These are phyloP conservation scores for Endocarpon pusillum DNA, from an alignment of 495 filamentous ascomycete genomes.

Conservation along the genomic window DNA sequence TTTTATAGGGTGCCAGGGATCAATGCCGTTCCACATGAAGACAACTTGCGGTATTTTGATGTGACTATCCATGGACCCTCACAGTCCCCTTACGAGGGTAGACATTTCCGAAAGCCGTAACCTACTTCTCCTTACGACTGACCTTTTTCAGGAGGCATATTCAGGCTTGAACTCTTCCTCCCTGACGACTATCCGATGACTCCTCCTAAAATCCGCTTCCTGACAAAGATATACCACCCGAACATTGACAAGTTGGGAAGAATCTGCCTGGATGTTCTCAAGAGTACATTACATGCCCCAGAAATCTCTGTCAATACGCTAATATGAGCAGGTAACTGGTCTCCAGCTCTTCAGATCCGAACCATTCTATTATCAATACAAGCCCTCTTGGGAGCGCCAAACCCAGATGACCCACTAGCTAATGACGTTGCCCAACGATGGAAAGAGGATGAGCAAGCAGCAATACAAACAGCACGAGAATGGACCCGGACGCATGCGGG, in stretches of 20 bases:
- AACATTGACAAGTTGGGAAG: conserved; percentile 96
- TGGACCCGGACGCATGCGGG: conserved; percentile 75
- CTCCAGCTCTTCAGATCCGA: conserved; percentile 90
- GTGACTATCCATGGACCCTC: conserved; percentile 91
- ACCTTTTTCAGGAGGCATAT: conserved; percentile 87
- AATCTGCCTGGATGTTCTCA: conserved; percentile 93
- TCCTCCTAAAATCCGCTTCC: conserved; percentile 91
- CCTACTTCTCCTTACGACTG: too few species aligned
- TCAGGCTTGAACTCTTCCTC: conserved; percentile 96
- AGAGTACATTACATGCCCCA: conserved; percentile 44
- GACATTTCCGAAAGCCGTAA: too few species aligned
- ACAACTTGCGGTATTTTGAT: conserved; percentile 96
- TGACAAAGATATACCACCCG: conserved; percentile 98
- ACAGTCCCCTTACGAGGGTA: conserved; percentile 86
- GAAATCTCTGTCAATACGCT: not conserved
- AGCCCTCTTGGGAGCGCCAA: conserved; percentile 86
- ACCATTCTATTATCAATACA: conserved; percentile 97
- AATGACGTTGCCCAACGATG: conserved; percentile 96
- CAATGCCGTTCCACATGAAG: conserved; percentile 92
- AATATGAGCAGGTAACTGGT: conserved; percentile 75
- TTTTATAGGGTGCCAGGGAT: conserved; percentile 74
- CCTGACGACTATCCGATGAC: conserved; percentile 99
- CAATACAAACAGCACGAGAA: conserved; percentile 75
- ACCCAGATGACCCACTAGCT: conserved; percentile 91
- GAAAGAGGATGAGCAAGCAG: conserved; percentile 87